Conservation (phyloP, 1,139 yeast species). For the Petasospora fabianii region DNA sequence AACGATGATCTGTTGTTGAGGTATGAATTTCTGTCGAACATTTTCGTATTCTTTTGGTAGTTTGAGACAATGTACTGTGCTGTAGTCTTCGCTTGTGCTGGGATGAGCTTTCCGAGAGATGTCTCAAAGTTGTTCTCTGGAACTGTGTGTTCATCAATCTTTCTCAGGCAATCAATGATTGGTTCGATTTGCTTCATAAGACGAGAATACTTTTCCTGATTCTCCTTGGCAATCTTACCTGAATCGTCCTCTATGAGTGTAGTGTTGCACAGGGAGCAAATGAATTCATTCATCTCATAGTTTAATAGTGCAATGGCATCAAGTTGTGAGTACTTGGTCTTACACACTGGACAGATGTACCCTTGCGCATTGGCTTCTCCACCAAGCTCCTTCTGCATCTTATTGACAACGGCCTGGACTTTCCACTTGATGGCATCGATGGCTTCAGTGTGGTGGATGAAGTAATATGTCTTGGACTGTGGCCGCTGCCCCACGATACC, state of each 20-base stretch:
- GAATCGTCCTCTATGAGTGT: conserved; percentile 82
- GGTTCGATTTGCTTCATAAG: conserved; percentile 91
- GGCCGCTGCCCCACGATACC: conserved; percentile 63
- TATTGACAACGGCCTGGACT: conserved; percentile 79
- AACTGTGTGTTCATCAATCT: conserved; percentile 78
- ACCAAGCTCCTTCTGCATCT: conserved; percentile 75
- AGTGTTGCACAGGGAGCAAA: conserved; percentile 82
- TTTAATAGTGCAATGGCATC: conserved; percentile 84
- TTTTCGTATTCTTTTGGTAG: conserved; percentile 36
- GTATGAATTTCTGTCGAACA: conserved; percentile 35
- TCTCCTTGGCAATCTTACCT: conserved; percentile 73
- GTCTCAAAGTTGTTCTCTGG: conserved; percentile 88
- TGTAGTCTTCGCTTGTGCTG: conserved; percentile 69
- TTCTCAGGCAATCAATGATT: conserved; percentile 74
- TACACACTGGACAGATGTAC: conserved; percentile 84
- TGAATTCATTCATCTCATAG: conserved; percentile 74
- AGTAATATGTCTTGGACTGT: conserved; percentile 74
- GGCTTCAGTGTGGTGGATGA: conserved; percentile 86
- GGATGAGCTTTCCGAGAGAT: conserved; percentile 73
- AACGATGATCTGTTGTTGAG: conserved; percentile 35
- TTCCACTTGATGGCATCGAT: conserved; percentile 97
- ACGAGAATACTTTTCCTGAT: conserved; percentile 78
- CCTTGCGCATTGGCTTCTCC: conserved; percentile 91
- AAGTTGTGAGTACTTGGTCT: conserved; percentile 72
- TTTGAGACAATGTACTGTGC: conserved; percentile 59